phyloP scores from a whole-genome alignment of 495 filamentous ascomycete genomes.

The Aspergillus avenaceus region DNA sequence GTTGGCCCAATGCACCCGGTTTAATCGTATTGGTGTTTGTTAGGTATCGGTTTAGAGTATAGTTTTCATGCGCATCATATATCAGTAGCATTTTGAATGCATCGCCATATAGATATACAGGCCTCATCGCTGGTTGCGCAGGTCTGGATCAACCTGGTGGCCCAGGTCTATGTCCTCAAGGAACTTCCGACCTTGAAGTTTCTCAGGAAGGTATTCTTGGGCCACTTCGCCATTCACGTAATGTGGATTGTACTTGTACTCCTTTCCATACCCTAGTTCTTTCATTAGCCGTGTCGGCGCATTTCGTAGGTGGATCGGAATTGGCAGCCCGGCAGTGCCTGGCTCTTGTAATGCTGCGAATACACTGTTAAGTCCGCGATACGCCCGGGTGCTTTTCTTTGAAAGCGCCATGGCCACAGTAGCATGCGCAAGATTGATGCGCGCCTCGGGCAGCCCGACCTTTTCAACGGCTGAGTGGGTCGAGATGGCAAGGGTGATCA shows the following conservation, averaged over 20 bases:
- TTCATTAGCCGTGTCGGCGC: constrained; percentile 91
- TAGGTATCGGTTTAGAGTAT: no score
- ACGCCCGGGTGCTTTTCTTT: constrained; percentile 81
- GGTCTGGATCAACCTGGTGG: constrained; percentile 64
- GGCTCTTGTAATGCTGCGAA: constrained; percentile 72
- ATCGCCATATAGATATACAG: no score
- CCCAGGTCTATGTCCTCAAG: constrained; percentile 83
- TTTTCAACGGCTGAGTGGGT: constrained; percentile 82
- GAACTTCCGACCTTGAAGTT: constrained; percentile 63
- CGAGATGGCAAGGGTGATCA: constrained; percentile 79
- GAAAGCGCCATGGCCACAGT: constrained; percentile 78
- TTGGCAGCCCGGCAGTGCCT: constrained; percentile 69
- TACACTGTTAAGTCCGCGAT: constrained; percentile 76
- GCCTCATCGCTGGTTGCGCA: constrained; percentile 2
- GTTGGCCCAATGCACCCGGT: no score
- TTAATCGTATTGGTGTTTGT: no score
- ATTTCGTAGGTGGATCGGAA: constrained; percentile 87
- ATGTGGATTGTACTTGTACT: constrained; percentile 96
- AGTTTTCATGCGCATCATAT: no score
- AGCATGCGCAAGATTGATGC: constrained; percentile 86
- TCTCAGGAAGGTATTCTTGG: constrained; percentile 86
- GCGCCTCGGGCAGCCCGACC: constrained; percentile 89
- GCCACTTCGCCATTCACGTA: constrained; percentile 78
- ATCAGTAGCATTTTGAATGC: no score
- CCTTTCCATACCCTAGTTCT: constrained; percentile 81